These are phyloP conservation scores for Chlorella sp. DNA, from an alignment of 139 green algal genomes.

Conservation along the genomic window DNA sequence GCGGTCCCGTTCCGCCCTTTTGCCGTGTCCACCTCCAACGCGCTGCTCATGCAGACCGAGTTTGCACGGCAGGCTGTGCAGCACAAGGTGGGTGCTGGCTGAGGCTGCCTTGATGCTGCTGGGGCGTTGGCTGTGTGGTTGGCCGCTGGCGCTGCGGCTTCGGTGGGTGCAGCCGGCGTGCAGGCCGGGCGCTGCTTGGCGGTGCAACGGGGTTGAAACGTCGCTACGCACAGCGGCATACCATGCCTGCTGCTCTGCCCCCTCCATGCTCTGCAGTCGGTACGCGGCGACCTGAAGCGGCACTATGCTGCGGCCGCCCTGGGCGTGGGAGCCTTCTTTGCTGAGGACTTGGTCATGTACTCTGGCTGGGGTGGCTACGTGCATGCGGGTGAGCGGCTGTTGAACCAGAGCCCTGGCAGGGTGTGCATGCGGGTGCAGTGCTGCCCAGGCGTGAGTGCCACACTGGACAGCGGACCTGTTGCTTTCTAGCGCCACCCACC, in stretches of 20 bases:
- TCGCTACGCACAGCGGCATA: too few relatives aligned
- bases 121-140: too few relatives aligned
- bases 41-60: slow-evolving; percentile 57
- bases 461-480: too few relatives aligned
- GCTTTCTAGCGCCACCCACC: neutral
- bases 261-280: slow-evolving; percentile 9
- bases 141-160: too few relatives aligned
- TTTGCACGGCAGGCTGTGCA: slow-evolving; percentile 26
- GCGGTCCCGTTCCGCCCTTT: slow-evolving; percentile 78
- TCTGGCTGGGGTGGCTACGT: neutral
- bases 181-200: too few relatives aligned
- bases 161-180: too few relatives aligned
- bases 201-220: too few relatives aligned
- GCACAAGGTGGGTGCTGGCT: slow-evolving; percentile 2
- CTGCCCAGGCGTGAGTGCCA: too few relatives aligned
- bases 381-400: neutral
- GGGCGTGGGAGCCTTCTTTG: slow-evolving; percentile 63
- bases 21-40: slow-evolving; percentile 41
- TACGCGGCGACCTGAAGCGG: slow-evolving; percentile 57
- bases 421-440: too few relatives aligned
- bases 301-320: slow-evolving; percentile 53
- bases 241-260: too few relatives aligned
- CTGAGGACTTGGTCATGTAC: slow-evolving; percentile 51
- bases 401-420: too few relatives aligned
- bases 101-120: too few relatives aligned